phyloP scores from a whole-genome alignment of 2,329 filamentous ascomycete genomes.

The Hortaea sp. region DNA sequence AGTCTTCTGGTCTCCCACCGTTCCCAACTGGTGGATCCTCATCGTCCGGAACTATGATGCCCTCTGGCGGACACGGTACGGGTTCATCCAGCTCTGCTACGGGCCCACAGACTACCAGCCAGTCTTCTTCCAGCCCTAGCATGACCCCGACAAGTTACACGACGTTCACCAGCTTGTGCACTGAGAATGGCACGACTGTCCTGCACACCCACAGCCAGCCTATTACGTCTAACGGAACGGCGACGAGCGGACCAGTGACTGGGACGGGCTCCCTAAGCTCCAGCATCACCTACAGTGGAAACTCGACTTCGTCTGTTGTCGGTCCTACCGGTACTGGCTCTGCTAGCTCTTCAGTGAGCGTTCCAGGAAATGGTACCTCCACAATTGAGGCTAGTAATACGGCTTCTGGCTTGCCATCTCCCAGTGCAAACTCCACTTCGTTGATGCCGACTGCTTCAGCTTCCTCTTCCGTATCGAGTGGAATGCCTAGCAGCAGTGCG shows the following conservation, averaged over 20 bases:
- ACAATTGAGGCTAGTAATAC: slow-evolving; percentile 1
- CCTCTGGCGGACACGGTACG: not conserved
- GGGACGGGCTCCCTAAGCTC: not conserved
- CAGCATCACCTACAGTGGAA: not conserved
- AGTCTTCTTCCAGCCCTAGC: not conserved
- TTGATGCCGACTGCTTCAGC: no score
- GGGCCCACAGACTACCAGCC: not conserved
- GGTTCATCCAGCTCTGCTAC: not conserved
- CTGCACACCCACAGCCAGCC: not conserved
- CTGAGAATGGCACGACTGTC: slow-evolving; percentile 3
- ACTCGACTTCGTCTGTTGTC: not conserved
- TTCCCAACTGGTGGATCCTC: no score
- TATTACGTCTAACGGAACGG: not conserved
- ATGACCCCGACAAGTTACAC: not conserved
- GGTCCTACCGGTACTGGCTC: not conserved
- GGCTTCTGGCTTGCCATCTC: not conserved
- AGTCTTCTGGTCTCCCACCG: no score
- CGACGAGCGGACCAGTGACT: not conserved
- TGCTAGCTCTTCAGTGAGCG: not conserved
- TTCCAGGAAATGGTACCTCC: not conserved
- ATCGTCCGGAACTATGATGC: no score
- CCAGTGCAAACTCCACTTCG: no score
- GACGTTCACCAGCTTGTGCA: slow-evolving; percentile 2
- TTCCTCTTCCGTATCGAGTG: not conserved
- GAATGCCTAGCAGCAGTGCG: not conserved